A percentile compares a stretch with the other conserved stretches of the same genome.
Conservation (phyloP, 805 yeast genomes). For the Ogataea nonfermentans region DNA sequence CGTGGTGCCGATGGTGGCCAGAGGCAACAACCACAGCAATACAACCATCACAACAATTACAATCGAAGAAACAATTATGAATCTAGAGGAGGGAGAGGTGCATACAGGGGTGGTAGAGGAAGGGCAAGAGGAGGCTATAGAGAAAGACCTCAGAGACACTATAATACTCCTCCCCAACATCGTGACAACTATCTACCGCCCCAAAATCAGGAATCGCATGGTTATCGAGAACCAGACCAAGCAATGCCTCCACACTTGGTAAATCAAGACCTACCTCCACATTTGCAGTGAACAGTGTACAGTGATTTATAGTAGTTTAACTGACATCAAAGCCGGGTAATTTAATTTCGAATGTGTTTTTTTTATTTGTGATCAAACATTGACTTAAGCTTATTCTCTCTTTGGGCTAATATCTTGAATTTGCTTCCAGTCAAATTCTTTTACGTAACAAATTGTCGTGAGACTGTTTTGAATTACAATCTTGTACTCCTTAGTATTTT, state of each 20-base stretch:
- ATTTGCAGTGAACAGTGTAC: conserved; percentile 9
- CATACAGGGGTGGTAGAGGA: conserved; percentile 23
- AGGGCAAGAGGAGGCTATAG: conserved; percentile 36
- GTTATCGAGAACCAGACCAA: conserved; percentile 5
- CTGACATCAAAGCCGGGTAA: background rate
- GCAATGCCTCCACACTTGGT: conserved; percentile 9
- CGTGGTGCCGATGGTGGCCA: conserved; percentile 94
- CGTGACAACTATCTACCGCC: conserved; percentile 13
- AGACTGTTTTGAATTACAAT: background rate
- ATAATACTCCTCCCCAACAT: conserved; percentile 9
- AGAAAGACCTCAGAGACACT: conserved; percentile 16
- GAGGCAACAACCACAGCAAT: conserved; percentile 34
- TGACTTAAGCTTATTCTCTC: too few species aligned
- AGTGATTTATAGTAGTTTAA: background rate
- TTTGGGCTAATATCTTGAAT: too few species aligned
- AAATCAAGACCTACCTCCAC: conserved; percentile 23
- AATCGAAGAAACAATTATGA: conserved; percentile 8
- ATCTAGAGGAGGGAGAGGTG: conserved; percentile 15
- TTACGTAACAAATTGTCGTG: background rate
- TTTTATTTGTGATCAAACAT: too few species aligned
- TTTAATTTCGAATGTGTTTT: too few species aligned
- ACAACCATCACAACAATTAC: conserved; percentile 6
- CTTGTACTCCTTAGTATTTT: too few species aligned
- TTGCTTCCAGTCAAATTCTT: background rate
- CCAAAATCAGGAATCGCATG: conserved; percentile 5